Percentiles rank a stretch among this genome's conserved stretches.
Conservation (phyloP, 169 alveolate genomes). For the Amoebophrya sp. region DNA sequence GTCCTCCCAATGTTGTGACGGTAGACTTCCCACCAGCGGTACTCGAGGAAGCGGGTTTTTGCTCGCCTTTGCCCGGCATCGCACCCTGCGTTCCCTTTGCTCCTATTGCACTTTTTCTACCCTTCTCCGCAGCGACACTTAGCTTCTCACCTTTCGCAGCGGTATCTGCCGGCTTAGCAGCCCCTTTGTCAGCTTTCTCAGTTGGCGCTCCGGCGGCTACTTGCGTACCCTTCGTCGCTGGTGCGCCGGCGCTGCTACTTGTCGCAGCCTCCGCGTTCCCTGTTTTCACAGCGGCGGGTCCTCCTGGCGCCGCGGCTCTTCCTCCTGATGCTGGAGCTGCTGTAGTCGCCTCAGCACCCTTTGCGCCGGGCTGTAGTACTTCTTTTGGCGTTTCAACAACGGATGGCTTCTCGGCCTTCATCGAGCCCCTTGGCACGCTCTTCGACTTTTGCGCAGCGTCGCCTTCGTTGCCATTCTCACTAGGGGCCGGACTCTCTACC, state of each 20-base stretch:
- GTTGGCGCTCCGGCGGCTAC: not conserved
- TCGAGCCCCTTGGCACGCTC: not conserved
- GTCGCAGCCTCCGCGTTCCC: not conserved
- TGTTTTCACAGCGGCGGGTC: not conserved
- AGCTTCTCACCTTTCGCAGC: too few species aligned
- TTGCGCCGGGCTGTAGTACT: not conserved
- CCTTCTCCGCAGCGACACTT: too few species aligned
- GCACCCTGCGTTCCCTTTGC: too few species aligned
- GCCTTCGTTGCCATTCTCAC: not conserved
- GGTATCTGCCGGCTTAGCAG: not conserved
- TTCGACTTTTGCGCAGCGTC: not conserved
- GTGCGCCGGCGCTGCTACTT: not conserved
- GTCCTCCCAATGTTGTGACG: too few species aligned
- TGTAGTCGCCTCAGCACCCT: not conserved
- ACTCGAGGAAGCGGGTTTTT: too few species aligned
- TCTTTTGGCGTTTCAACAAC: not conserved
- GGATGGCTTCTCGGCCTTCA: not conserved
- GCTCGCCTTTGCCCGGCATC: too few species aligned
- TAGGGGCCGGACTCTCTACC: not conserved
- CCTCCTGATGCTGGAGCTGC: not conserved
- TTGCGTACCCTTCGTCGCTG: too few species aligned
- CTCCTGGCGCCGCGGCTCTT: not conserved
- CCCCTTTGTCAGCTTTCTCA: not conserved
- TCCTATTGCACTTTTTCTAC: too few species aligned
- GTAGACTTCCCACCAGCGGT: too few species aligned